These are phyloP conservation scores for Phyllosticta capitalensis DNA, from an alignment of 2,329 filamentous ascomycete genomes.

Conservation along the genomic window DNA sequence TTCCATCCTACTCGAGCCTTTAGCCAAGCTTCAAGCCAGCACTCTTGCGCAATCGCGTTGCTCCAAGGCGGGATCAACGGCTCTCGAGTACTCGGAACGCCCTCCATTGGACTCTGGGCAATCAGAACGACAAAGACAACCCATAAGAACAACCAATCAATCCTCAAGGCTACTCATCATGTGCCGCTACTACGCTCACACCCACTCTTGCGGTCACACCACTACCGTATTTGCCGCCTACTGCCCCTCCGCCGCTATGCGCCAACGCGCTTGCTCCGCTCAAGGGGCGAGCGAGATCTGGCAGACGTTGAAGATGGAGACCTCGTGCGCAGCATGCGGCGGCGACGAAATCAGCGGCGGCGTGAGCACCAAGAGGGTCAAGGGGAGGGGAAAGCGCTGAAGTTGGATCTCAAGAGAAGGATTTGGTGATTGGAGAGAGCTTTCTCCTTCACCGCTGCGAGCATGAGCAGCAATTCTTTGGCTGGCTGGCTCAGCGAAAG, in stretches of 20 bases:
- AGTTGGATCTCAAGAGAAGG: not conserved
- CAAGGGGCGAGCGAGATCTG: slow-evolving; percentile 21
- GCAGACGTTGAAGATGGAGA: slow-evolving; percentile 26
- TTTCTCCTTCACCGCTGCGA: not conserved
- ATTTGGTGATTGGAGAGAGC: not conserved
- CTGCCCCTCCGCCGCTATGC: slow-evolving; percentile 22
- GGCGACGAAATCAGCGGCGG: not conserved
- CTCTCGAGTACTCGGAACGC: not conserved
- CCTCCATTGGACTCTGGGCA: not conserved
- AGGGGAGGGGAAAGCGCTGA: not conserved
- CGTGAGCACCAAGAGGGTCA: not conserved
- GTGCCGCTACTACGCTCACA: slow-evolving; percentile 41
- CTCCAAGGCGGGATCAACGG: not conserved
- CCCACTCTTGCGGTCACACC: slow-evolving; percentile 37
- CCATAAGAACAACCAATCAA: not conserved
- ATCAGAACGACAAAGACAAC: not conserved
- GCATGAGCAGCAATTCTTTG: not conserved
- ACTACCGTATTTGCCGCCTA: slow-evolving; percentile 28
- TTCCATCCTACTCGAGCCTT: not conserved
- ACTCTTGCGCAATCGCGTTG: not conserved
- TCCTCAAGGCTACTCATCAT: slow-evolving; percentile 19
- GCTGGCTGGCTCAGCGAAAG: not conserved
- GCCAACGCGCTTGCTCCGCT: slow-evolving; percentile 22
- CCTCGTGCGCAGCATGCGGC: not conserved
- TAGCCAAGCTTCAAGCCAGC: not conserved